Conservation (phyloP, 768 basidiomycete genomes). For the Boletellus sp. region DNA sequence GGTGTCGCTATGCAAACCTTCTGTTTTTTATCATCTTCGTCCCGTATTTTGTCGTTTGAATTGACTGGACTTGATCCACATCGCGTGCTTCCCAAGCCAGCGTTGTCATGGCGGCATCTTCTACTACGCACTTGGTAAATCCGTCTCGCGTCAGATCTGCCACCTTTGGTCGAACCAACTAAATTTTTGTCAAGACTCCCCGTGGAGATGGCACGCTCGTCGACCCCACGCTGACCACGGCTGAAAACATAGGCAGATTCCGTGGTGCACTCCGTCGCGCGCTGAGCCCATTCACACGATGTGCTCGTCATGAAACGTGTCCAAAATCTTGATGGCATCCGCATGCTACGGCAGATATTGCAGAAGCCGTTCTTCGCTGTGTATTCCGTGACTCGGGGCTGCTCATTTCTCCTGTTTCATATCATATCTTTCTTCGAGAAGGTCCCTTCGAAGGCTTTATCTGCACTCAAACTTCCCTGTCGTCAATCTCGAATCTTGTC, state of each 20-base stretch:
- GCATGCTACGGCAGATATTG: slow-evolving; percentile 4
- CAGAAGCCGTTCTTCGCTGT: too few relatives aligned
- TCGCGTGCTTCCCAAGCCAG: too few relatives aligned
- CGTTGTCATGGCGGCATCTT: too few relatives aligned
- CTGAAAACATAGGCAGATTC: too few relatives aligned
- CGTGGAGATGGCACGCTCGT: background rate
- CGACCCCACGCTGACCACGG: background rate
- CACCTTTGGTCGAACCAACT: background rate
- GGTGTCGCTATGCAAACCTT: slow-evolving; percentile 6
- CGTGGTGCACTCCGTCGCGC: too few relatives aligned
- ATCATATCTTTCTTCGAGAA: slow-evolving; percentile 1
- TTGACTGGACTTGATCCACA: slow-evolving; percentile 3
- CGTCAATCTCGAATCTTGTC: background rate
- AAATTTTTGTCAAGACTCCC: background rate
- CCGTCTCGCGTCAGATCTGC: background rate
- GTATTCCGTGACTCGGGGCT: too few relatives aligned
- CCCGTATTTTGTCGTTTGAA: slow-evolving; percentile 3
- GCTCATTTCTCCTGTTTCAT: background rate
- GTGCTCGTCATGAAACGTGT: background rate
- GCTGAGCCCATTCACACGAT: too few relatives aligned
- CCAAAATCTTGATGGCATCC: slow-evolving; percentile 4
- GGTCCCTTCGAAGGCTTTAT: background rate
- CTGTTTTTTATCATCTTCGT: background rate
- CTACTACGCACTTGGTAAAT: background rate
- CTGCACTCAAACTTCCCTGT: background rate